Percentiles rank a stretch among this genome's conserved stretches.
Conservation (phyloP, 495 filamentous ascomycete species). For the Parmelia sp. region DNA sequence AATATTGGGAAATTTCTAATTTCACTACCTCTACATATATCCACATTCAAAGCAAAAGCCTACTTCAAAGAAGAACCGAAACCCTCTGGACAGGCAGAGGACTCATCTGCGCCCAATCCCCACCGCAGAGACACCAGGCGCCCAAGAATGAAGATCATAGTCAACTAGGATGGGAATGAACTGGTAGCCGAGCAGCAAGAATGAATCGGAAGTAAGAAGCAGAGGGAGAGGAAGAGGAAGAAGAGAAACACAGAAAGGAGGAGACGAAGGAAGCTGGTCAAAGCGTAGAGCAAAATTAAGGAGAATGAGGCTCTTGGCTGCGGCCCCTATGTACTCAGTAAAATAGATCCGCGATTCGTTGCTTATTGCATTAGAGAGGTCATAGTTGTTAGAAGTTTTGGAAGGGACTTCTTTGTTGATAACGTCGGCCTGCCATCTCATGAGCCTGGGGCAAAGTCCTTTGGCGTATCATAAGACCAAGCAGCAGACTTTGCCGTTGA, state of each 20-base stretch:
- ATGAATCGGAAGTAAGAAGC: too few species aligned
- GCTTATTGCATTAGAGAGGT: neutral
- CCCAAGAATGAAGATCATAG: too few species aligned
- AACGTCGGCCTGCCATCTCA: neutral
- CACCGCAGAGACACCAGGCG: too few species aligned
- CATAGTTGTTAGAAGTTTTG: neutral
- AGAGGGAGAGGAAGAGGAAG: neutral
- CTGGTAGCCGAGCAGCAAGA: too few species aligned
- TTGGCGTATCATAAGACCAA: neutral
- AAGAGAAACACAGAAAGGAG: neutral
- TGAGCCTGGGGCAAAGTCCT: neutral
- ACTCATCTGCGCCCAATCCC: too few species aligned
- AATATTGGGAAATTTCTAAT: too few species aligned
- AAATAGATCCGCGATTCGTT: neutral
- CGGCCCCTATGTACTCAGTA: neutral
- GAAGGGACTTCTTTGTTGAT: neutral
- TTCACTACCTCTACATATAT: too few species aligned
- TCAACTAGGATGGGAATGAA: too few species aligned
- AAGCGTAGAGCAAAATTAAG: neutral
- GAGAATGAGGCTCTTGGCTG: neutral
- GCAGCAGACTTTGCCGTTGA: neutral
- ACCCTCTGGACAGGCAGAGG: too few species aligned
- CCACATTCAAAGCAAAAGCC: too few species aligned
- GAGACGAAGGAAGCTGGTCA: neutral
- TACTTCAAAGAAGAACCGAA: too few species aligned